Base-by-base conservation (phyloP, 2,329 filamentous ascomycete species). In the Hypoxylon sp. region DNA sequence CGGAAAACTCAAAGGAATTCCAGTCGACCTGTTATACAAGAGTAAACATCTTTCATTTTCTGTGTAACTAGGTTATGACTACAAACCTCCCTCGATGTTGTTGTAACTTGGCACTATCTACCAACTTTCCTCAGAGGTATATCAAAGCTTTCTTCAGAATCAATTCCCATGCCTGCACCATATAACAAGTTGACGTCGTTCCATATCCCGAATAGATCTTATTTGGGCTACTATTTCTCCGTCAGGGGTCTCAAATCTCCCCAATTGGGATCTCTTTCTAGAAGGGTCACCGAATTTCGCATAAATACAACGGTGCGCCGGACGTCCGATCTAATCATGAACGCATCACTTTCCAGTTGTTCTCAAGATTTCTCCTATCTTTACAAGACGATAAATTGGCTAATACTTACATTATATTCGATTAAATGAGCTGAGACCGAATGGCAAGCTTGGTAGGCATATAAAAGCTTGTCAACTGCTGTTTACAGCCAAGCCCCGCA, bases 401-500 rank as follows among this genome's bases (percentile, higher is more conserved):
- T 62, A 68, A 63, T 63, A 52, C 33, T 57, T 63, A 51, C 48
- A n/a, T 62, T 48, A 67, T 67, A 67, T 70, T 65, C 50, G 57
- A 64, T 64, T 65, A 65, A 60, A 64, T 65, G 53, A 55, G 5
- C 29, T 31, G 33, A 31, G 31, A 42, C 3, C 56, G 60, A 63
- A 61, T 62, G 37, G 35, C 17, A 35, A 24, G 48, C 33, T 46
- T 47, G 26, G 22, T 19, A 53, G 52, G 14, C 42, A 50, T 65
- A 52, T 46, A 42, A 50, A 58, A 22, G 58, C 54, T 65, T 65
- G 57, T 11, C 68, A 70, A 51, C 68, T 70, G 26, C 68, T 67
- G 26, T 52, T 70, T 70, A 39, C 33, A 61, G 68, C 64, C 61
- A 67, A 47, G 57, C 68, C 68, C 68, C 68, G 68, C 68, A 70